Base-by-base conservation (phyloP, 148 eudicot species). In the Rhododendron griersonianum region DNA sequence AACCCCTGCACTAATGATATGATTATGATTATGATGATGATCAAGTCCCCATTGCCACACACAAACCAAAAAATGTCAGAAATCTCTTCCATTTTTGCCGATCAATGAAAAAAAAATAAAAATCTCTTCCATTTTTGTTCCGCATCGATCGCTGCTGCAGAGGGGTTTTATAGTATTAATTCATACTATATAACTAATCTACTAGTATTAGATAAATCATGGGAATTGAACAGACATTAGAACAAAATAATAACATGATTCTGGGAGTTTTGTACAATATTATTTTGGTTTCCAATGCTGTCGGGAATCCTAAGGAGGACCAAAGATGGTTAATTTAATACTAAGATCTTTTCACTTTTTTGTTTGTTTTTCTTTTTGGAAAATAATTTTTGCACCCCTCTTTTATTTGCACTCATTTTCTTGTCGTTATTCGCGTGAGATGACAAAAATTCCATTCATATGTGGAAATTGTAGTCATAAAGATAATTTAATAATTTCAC, bases 301-400 rank as follows among this genome's bases (percentile, higher is more conserved):
- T 87, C 84, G 80, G 86, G 84, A 69, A 80, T 79, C 86, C 86
- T 69, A 84, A 41, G 86, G 84, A 81, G 15, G 84, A 57, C 73
- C 84, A 15, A 16, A 57, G 35, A 57, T 53, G 25, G 11, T 14
- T 10, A 45, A 80, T 21, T 80, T 80, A 13, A 33, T 13, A 30
- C 19, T 11, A 13, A 39, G 18, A 30, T 11, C 39, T 11, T 30
- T 30, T 71, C 41, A 30, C 19, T 4, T 28, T 30, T 11, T 67
- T 63, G 8, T 7, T 63, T n/a, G 11, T 1, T 63, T 63, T 63
- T 21, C 11, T 23, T 23, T 23, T 10, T 7, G 3, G 4, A 63
- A 63, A 63, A n/a, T 23, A 0, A n/a, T 23, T 63, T 61, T n/a
- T 63, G 71, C 13, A 23, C 13, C n/a, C 30, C 11, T 23, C n/a